Base-by-base conservation (phyloP, 148 eudicot genomes). In the Rhododendron griersonianum region DNA sequence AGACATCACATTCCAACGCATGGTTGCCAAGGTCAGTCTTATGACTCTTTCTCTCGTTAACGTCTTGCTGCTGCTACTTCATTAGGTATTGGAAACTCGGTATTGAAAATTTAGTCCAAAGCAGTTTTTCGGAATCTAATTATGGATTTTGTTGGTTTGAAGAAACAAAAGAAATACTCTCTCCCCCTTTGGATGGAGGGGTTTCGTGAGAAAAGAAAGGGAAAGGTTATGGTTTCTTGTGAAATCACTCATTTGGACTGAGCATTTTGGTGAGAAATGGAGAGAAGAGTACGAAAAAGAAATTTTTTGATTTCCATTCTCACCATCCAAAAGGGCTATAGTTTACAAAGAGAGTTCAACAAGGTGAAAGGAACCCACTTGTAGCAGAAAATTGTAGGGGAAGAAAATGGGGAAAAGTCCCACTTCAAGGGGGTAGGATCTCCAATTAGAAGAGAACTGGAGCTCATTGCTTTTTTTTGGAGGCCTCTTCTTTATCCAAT, bases 11-110 rank as follows among this genome's bases (percentile, higher is more conserved):
- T 97, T 97, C 85, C 99, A 95, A 89, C 96, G 98, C 80, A 97
- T 97, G 99, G 98, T 97, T 84, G 95, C 99, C 78, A 97, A 97
- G 99, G 99, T 97, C 95, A 94, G 98, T 90, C 90, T 80, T 82
- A 85, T 85, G 87, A 51, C 84, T 45, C 65, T 45, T 55, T 33
- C 80, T 81, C 57, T 81, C 67, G 45, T 33, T 78, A 48, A 78
- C 37, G 33, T 28, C 37, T 81, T 19, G 25, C 15, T 67, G 5
- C 16, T 55, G 74, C 33, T 65, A 10, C 73, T 67, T 67, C 33
- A n/a, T 73, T 76, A 15, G 25, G 11, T 19, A 18, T 75, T 37
- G n/a, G 30, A 18, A 21, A 80, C 37, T 51, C 5, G 35, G 11
- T 74, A 75, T 86, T 82, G 28, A 15, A 53, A 86, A 23, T 25